Base-by-base conservation (phyloP, 352 stramenopile species). In the Phytopythium montanum region DNA sequence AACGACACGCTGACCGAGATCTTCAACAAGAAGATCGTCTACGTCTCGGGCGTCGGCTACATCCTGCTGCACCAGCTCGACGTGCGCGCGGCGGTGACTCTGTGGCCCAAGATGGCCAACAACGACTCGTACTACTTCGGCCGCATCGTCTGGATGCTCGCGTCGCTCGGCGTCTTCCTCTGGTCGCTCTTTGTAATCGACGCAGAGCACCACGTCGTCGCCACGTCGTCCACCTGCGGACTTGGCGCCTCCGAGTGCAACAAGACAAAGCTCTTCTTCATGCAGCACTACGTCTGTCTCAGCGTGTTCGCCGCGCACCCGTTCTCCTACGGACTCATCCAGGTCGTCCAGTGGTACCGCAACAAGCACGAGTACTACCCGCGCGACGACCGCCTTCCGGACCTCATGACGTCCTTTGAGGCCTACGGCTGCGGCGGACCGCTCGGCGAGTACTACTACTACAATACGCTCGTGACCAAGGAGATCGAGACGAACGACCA, bases 71-170 rank as follows among this genome's bases (percentile, higher is more conserved):
- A 77, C 36, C 70, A 77, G 31, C 56, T 72, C 1, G 70, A 77
- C 34, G 70, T 77, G 21, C 70, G 63, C n/a, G 56, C 65, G 4
- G 70, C 66, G 2, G 70, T 72, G 41, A 72, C 66, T 19, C 45
- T 77, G 5, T 77, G 70, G 70, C 66, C 66, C 2, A 73, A 73
- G 41, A 75, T 78, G 70, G 61, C 66, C 19, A 78, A 78, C 52
- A 78, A 78, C 26, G 70, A 77, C 61, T 61, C 70, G 31, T 77
- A 65, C 29, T 77, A 77, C 34, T 66, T 70, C 25, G 51, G 54
- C 10, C 59, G 70, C 16, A 64, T 75, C 39, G 55, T 58, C 9
- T 78, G 70, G 70, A 78, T 78, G 70, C 56, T 72, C 23, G 54
- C 54, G 0, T 64, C 69, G 8, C 59, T 74, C 21, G 29, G 33